Percentiles rank a stretch among this genome's conserved stretches.
phyloP scores from a whole-genome alignment of 176 grass and related monocot species.

The Pontederia crassipes region DNA sequence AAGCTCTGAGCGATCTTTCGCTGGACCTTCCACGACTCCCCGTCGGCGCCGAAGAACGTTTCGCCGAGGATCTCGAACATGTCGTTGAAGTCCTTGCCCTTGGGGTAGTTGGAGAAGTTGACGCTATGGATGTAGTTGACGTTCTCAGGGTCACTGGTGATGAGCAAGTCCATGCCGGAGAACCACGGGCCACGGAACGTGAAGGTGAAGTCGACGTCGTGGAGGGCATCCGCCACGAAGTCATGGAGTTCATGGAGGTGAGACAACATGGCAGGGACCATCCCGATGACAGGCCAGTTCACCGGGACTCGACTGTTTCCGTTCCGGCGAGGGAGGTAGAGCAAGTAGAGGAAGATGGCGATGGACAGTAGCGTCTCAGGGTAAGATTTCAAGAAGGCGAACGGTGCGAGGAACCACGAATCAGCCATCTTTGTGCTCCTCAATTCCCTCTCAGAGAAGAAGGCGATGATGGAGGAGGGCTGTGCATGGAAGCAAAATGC shows the following conservation, averaged over 20 bases:
- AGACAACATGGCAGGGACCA: slow-evolving; percentile 21
- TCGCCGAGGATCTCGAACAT: slow-evolving; percentile 53
- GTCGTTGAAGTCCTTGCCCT: slow-evolving; percentile 50
- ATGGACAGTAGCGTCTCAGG: neutral
- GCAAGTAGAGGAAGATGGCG: neutral
- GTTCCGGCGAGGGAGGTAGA: neutral
- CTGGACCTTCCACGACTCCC: slow-evolving; percentile 28
- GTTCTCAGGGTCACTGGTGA: slow-evolving; percentile 42
- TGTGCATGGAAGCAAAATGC: no score
- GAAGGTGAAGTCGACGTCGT: slow-evolving; percentile 31
- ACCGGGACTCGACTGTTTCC: slow-evolving; percentile 1
- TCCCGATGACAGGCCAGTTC: slow-evolving; percentile 48
- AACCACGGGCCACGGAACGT: slow-evolving; percentile 37
- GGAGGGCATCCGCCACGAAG: slow-evolving; percentile 21
- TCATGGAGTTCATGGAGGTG: slow-evolving; percentile 30
- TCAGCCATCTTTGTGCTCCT: no score
- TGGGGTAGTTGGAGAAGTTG: slow-evolving; percentile 37
- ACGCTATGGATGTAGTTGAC: slow-evolving; percentile 34
- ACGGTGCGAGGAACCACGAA: no score
- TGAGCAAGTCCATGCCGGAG: slow-evolving; percentile 26
- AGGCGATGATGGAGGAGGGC: no score
- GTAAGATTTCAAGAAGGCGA: neutral
- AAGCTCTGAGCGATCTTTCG: no score
- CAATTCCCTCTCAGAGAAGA: no score
- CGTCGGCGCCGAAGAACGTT: slow-evolving; percentile 39